Conservation (phyloP, 306 rosid species). For the Rosa persica region DNA sequence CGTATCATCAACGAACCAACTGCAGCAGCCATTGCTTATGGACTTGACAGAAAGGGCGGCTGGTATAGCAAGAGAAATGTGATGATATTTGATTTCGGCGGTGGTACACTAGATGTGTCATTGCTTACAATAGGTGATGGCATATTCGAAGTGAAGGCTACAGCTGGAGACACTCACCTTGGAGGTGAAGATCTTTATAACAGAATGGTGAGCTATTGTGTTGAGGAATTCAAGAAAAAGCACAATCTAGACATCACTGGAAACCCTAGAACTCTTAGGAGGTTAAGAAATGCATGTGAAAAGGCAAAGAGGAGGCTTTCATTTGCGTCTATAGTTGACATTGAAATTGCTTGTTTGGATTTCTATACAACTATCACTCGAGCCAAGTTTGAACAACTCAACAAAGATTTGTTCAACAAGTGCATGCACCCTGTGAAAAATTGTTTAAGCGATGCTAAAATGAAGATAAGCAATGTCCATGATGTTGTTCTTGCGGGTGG, state of each 20-base stretch:
- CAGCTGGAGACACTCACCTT: constrained; percentile 39
- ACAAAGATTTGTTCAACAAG: neutral
- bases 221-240: constrained; percentile 16
- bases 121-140: neutral
- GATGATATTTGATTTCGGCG: neutral
- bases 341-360: neutral
- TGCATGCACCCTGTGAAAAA: neutral
- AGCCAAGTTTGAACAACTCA: neutral
- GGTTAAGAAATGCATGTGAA: neutral
- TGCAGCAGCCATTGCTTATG: neutral
- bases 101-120: constrained; percentile 21
- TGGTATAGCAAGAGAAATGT: neutral
- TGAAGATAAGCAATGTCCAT: neutral
- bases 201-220: constrained; percentile 11
- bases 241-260: constrained; percentile 13
- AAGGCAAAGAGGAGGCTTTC: neutral
- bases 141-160: constrained; percentile 6
- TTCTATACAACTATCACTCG: neutral
- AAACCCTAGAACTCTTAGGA: neutral
- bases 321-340: neutral
- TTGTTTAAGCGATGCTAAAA: neutral
- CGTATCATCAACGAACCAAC: neutral
- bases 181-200: constrained; percentile 9
- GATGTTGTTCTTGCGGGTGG: neutral
- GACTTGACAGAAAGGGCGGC: neutral